phyloP scores from a whole-genome alignment of 208 protist species.

The Crithidia fasciculata region DNA sequence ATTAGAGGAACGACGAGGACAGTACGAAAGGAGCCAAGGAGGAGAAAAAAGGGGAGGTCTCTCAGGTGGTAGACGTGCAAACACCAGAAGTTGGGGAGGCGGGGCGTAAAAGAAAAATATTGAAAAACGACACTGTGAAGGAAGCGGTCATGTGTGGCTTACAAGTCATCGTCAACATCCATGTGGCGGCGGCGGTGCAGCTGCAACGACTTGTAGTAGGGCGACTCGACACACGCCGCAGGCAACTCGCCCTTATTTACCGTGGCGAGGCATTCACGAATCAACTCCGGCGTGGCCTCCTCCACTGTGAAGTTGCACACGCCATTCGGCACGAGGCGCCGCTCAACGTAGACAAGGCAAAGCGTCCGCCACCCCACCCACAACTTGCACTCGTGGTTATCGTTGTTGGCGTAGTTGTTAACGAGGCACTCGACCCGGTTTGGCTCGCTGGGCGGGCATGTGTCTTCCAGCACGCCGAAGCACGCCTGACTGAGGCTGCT shows the following conservation, averaged over 20 bases:
- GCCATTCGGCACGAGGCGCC: slow-evolving; percentile 10
- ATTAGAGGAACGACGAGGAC: too few relatives aligned
- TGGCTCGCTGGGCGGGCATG: slow-evolving; percentile 17
- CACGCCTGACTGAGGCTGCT: slow-evolving; percentile 41
- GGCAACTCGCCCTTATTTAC: slow-evolving; percentile 32
- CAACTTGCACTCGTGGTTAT: slow-evolving; percentile 35
- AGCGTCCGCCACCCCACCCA: slow-evolving; percentile 41
- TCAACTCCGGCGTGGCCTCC: slow-evolving; percentile 12
- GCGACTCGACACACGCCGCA: slow-evolving; percentile 23
- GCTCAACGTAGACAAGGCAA: slow-evolving; percentile 29
- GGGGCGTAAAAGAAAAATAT: not conserved
- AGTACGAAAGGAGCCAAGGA: too few relatives aligned
- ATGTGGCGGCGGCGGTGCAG: slow-evolving; percentile 30
- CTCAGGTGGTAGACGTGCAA: too few relatives aligned
- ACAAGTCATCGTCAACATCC: slow-evolving; percentile 18
- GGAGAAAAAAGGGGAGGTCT: too few relatives aligned
- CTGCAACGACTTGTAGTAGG: slow-evolving; percentile 48
- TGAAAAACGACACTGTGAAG: not conserved
- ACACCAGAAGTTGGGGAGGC: too few relatives aligned
- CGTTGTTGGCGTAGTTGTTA: slow-evolving; percentile 12
- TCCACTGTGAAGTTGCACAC: slow-evolving; percentile 21
- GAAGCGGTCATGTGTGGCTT: not conserved
- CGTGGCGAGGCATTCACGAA: slow-evolving; percentile 30
- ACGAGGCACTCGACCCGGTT: slow-evolving; percentile 29
- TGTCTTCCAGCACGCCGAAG: slow-evolving; percentile 29